phyloP scores from a whole-genome alignment of 129 eudicot genomes.

The Arctium minus region DNA sequence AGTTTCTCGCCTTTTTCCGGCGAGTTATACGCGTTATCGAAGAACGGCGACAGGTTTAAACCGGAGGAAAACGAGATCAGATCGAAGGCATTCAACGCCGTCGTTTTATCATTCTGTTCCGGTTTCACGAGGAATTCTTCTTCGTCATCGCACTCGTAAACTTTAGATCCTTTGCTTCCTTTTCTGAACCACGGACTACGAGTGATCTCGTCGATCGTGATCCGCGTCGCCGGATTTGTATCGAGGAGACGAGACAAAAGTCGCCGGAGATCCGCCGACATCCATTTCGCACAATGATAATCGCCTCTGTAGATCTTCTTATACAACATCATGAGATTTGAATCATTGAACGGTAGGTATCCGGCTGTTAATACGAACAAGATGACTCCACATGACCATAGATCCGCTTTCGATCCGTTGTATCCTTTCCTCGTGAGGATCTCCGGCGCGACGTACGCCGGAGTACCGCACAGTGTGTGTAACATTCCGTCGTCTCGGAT shows the following conservation, averaged over 20 bases:
- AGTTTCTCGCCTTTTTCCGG: conserved; percentile 25
- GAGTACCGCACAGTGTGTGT: conserved; percentile 82
- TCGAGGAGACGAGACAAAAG: conserved; percentile 53
- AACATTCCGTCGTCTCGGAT: conserved; percentile 50
- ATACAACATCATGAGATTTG: conserved; percentile 70
- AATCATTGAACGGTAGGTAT: conserved; percentile 68
- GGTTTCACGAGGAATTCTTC: conserved; percentile 20
- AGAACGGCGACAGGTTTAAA: conserved; percentile 51
- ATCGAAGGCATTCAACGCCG: conserved; percentile 62
- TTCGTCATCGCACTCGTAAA: conserved; percentile 28
- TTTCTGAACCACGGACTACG: conserved; percentile 66
- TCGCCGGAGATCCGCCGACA: conserved; percentile 64
- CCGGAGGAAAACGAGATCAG: conserved; percentile 68
- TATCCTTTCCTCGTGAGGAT: conserved; percentile 64
- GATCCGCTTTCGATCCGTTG: conserved; percentile 61
- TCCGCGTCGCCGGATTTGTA: conserved; percentile 56
- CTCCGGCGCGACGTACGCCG: conserved; percentile 90
- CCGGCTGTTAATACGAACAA: conserved; percentile 70
- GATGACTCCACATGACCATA: conserved; percentile 86
- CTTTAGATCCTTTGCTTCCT: conserved; percentile 42
- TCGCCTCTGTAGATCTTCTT: conserved; percentile 75
- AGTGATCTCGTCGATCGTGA: conserved; percentile 58
- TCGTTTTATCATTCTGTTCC: conserved; percentile 11
- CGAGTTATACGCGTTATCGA: conserved; percentile 16
- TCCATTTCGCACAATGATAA: conserved; percentile 63